A percentile compares a stretch with the other conserved stretches of the same genome.
These are phyloP conservation scores for Jasminum sambac DNA, from an alignment of 257 asterid species.

Conservation along the genomic window DNA sequence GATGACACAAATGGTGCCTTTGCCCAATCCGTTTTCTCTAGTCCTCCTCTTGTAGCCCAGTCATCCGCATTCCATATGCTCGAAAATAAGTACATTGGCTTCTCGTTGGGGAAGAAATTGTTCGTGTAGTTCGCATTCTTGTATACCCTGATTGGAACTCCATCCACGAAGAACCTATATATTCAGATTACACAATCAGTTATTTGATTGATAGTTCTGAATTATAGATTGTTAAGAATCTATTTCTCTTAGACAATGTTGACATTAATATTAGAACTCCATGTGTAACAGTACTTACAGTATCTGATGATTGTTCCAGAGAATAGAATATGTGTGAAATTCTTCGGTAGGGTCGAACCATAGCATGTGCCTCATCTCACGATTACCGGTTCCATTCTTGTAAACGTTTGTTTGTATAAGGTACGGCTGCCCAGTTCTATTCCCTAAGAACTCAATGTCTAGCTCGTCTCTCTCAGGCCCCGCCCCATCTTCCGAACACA, in stretches of 20 bases:
- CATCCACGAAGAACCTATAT: conserved; percentile 73
- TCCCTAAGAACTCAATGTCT: conserved; percentile 94
- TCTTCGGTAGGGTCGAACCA: conserved; percentile 96
- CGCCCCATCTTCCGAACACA: conserved; percentile 72
- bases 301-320: conserved; percentile 70
- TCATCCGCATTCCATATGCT: conserved; percentile 99
- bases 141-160: conserved; percentile 74
- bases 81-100: conserved; percentile 91
- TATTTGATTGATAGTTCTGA: not conserved
- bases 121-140: conserved; percentile 91
- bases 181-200: not conserved
- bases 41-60: conserved; percentile 97
- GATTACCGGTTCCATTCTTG: conserved; percentile 82
- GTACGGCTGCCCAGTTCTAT: conserved; percentile 85
- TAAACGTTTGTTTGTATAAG: conserved; percentile 82
- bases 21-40: conserved; percentile 91
- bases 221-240: too few species aligned
- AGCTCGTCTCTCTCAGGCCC: conserved; percentile 91
- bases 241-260: too few species aligned
- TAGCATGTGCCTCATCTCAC: conserved; percentile 84
- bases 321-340: conserved; percentile 70
- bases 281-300: too few species aligned
- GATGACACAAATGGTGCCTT: conserved; percentile 88
- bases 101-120: conserved; percentile 77
- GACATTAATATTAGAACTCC: too few species aligned